Conservation (phyloP, 768 basidiomycete species). For the Hypholoma sublateritium region DNA sequence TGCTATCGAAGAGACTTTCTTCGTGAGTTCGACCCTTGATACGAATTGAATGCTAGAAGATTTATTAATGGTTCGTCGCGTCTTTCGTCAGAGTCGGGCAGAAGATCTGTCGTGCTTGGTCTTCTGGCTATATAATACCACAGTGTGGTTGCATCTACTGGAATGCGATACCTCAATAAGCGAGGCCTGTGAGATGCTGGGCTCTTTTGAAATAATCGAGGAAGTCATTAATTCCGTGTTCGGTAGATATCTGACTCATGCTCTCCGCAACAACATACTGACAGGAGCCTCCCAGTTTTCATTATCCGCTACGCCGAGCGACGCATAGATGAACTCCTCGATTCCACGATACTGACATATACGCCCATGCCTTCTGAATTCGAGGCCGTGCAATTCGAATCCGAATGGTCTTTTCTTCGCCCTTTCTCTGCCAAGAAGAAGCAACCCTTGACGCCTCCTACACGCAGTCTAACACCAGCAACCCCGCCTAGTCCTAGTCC, state of each 20-base stretch:
- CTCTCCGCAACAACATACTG: background rate
- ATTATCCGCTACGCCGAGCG: slow-evolving; percentile 91
- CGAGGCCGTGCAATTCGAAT: slow-evolving; percentile 88
- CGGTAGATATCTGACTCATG: slow-evolving; percentile 48
- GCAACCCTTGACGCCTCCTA: slow-evolving; percentile 29
- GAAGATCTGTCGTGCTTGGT: slow-evolving; percentile 86
- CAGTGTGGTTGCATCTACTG: slow-evolving; percentile 88
- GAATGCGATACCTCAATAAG: slow-evolving; percentile 80
- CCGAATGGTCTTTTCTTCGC: slow-evolving; percentile 92
- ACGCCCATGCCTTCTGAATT: slow-evolving; percentile 76
- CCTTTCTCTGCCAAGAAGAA: slow-evolving; percentile 69
- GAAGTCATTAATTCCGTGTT: slow-evolving; percentile 95
- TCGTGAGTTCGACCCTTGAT: slow-evolving; percentile 58
- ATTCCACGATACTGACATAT: slow-evolving; percentile 80
- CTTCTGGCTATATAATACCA: slow-evolving; percentile 95
- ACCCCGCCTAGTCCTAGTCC: slow-evolving; percentile 52
- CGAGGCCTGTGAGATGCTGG: slow-evolving; percentile 79
- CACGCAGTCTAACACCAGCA: slow-evolving; percentile 37
- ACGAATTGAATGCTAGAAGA: background rate
- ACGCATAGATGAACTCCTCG: slow-evolving; percentile 83
- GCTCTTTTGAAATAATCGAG: slow-evolving; percentile 82
- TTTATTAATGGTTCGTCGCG: slow-evolving; percentile 3
- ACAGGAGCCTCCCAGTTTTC: slow-evolving; percentile 60
- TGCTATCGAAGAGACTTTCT: slow-evolving; percentile 88
- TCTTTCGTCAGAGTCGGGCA: slow-evolving; percentile 57